phyloP scores from a whole-genome alignment of 1,139 yeast genomes.

The Suhomyces bolitotheri region DNA sequence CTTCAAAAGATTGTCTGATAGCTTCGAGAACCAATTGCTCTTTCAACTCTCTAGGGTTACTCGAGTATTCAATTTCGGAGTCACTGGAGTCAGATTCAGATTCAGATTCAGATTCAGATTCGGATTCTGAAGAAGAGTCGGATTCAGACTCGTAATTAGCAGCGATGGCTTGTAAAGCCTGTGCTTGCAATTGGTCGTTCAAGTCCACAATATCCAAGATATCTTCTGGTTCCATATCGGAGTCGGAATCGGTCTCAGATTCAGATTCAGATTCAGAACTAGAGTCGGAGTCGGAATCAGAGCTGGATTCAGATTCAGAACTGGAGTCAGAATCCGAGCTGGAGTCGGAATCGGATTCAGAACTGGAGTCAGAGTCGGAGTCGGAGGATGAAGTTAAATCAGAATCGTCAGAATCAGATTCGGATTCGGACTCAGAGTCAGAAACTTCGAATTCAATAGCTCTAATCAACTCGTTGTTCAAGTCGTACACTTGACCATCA shows the following conservation, averaged over 20 bases:
- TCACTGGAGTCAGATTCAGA: conserved; percentile 21
- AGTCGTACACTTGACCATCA: conserved; percentile 38
- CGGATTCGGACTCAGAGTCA: conserved; percentile 12
- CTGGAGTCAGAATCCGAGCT: conserved; percentile 14
- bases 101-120: conserved; percentile 15
- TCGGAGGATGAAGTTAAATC: conserved; percentile 7
- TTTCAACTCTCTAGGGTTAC: conserved; percentile 34
- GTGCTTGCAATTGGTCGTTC: conserved; percentile 39
- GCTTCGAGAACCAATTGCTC: conserved; percentile 42
- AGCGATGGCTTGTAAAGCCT: conserved; percentile 25
- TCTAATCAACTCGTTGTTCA: conserved; percentile 41
- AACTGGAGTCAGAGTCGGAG: conserved; percentile 15
- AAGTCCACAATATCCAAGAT: conserved; percentile 36
- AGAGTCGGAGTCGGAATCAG: conserved; percentile 13
- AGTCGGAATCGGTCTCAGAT: conserved; percentile 18
- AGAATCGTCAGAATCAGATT: conserved; percentile 14
- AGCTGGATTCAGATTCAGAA: conserved; percentile 12
- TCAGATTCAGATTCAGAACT: conserved; percentile 18
- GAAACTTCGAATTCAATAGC: conserved; percentile 14
- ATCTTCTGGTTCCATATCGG: conserved; percentile 32
- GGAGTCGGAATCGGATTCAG: conserved; percentile 11
- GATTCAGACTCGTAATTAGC: conserved; percentile 17
- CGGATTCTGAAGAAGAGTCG: conserved; percentile 5
- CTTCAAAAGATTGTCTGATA: conserved; percentile 43
- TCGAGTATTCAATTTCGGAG: conserved; percentile 27